Percentiles rank a stretch among this genome's conserved stretches.
phyloP scores from a whole-genome alignment of 177 flowering plant species.

The Vitis hybrid region DNA sequence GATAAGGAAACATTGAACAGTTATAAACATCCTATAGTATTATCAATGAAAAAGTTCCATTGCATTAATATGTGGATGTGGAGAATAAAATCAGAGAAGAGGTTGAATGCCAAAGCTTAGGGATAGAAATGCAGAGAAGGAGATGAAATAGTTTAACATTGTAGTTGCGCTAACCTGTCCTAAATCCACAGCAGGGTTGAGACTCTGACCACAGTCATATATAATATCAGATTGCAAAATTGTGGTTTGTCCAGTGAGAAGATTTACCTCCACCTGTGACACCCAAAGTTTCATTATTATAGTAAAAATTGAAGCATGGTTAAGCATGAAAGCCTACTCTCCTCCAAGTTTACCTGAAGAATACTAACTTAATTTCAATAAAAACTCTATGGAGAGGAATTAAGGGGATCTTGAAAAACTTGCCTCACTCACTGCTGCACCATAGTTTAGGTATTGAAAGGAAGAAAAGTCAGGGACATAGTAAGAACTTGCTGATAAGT shows the following conservation, averaged over 20 bases:
- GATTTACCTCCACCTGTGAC: conserved; percentile 78
- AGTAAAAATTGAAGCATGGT: neutral
- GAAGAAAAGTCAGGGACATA: conserved; percentile 33
- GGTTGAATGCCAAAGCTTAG: neutral
- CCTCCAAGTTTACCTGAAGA: neutral
- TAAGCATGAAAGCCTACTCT: neutral
- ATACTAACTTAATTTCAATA: neutral
- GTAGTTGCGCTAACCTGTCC: conserved; percentile 64
- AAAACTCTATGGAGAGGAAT: neutral
- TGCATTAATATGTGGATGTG: too few relatives aligned
- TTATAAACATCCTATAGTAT: too few relatives aligned
- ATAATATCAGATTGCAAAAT: conserved; percentile 71
- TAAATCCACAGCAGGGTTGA: conserved; percentile 75
- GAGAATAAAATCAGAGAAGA: too few relatives aligned
- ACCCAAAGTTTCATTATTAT: neutral
- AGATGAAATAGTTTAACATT: too few relatives aligned
- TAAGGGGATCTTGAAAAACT: conserved; percentile 10
- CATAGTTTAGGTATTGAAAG: conserved; percentile 62
- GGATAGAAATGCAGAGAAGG: too few relatives aligned
- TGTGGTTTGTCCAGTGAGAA: conserved; percentile 82
- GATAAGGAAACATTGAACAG: neutral
- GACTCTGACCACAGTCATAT: conserved; percentile 81
- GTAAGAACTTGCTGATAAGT: too few relatives aligned
- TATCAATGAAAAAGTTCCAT: too few relatives aligned
- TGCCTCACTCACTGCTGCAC: conserved; percentile 91